Evolutionary conservation across 768 basidiomycete genomes (phyloP), one percentile per base, ranked within the genome.

Genomic region (Austroboletus festivus): DNA sequence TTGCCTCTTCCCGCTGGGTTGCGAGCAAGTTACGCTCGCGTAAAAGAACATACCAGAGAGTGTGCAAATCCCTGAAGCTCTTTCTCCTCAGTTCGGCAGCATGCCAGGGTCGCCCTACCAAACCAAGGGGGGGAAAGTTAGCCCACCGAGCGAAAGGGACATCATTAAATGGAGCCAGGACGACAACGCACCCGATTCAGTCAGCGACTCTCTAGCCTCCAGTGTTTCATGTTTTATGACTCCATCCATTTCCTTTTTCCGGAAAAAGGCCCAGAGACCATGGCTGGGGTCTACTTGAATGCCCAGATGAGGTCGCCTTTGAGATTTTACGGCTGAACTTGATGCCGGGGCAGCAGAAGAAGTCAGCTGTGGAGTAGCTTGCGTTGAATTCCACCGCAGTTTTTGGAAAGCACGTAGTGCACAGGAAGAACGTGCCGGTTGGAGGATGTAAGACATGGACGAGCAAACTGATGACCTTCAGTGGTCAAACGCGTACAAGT

Each of bases 31-130:
- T 99, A 4, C 89, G 80, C 68, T 99, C 96, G 54, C 91, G 77
- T 39, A 93, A 60, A 21, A 92, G 72, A 41, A 97, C 76, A 65
- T 95, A 97, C 95, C 96, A 99, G 31, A 99, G 75, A 9, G 84
- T 88, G 67, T 99, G 96, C 53, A 99, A 72, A 63, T 98, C 94
- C 51, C 81, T 79, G 74, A 98, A 98, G 54, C 83, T 89, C 69
- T 97, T 97, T 45, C 85, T 74, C 31, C 96, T 79, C 39, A 99
- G 76, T 61, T 98, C 96, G 10, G 80, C 75, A 7, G 93, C 85
- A 45, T 71, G 77, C 94, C 94, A 98, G 21, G 89, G 74, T 44
- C 95, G 82, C 34, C 93, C 95, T 94, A 60, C 16, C n/a, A 50
- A 51, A 50, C 38, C 31, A 38, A 18, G 43, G 12, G 12, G 28